phyloP scores from a whole-genome alignment of 2,329 filamentous ascomycete genomes.

The Cladosporium halotolerans region DNA sequence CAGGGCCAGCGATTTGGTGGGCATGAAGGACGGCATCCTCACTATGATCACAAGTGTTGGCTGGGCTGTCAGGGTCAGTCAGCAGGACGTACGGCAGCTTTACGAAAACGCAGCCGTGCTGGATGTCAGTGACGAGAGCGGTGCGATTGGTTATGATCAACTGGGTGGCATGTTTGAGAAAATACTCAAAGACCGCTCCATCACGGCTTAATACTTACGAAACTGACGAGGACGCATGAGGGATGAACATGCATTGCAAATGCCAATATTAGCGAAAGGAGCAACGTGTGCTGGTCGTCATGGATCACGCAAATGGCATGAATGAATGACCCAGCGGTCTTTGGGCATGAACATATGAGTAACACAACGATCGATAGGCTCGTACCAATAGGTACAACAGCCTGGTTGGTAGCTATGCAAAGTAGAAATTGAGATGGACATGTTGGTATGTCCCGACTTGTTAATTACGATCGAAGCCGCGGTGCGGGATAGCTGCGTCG shows the following conservation, averaged over 20 bases:
- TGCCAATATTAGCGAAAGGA: too few species aligned
- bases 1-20: conserved; percentile 34
- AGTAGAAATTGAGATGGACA: not conserved
- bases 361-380: too few species aligned
- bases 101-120: conserved; percentile 32
- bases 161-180: conserved; percentile 35
- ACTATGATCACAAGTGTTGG: conserved; percentile 39
- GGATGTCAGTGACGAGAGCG: conserved; percentile 25
- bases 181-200: conserved; percentile 21
- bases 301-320: too few species aligned
- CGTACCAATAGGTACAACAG: too few species aligned
- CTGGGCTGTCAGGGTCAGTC: conserved; percentile 38
- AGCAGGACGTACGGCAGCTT: conserved; percentile 33
- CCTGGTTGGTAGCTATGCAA: too few species aligned
- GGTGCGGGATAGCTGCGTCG: conserved; percentile 11
- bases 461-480: conserved; percentile 13
- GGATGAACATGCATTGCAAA: too few species aligned
- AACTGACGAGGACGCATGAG: too few species aligned
- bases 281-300: too few species aligned
- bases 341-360: too few species aligned
- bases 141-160: conserved; percentile 30
- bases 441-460: conserved; percentile 8
- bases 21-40: conserved; percentile 24
- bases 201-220: not conserved
- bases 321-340: too few species aligned